phyloP scores from a whole-genome alignment of 768 basidiomycete species.

The Lentinula raphanica region DNA sequence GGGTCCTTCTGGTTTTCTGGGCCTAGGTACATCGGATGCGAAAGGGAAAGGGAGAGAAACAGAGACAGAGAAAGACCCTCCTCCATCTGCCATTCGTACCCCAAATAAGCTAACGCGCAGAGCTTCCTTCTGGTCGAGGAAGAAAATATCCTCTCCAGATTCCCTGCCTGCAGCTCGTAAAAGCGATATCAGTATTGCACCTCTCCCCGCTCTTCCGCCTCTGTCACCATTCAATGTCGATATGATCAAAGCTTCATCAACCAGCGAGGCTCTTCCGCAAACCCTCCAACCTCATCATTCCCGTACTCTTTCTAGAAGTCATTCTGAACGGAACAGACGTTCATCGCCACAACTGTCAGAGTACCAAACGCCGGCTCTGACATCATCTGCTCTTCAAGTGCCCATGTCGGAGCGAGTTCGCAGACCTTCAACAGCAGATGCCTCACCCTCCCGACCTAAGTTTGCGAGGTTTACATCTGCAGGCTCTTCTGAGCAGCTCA shows the following conservation, averaged over 20 bases:
- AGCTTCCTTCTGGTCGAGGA: conserved; percentile 65
- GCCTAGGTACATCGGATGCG: conserved; percentile 26
- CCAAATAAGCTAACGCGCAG: conserved; percentile 46
- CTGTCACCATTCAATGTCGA: conserved; percentile 40
- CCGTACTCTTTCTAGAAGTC: conserved; percentile 36
- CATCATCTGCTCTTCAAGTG: not conserved
- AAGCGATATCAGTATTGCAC: conserved; percentile 17
- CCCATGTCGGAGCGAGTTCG: not conserved
- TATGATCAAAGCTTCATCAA: conserved; percentile 16
- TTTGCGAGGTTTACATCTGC: not conserved
- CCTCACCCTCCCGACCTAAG: not conserved
- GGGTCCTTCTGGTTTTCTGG: conserved; percentile 37
- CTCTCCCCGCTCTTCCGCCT: conserved; percentile 35
- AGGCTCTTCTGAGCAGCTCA: conserved; percentile 1
- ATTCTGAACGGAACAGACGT: conserved; percentile 29
- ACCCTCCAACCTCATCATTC: conserved; percentile 16
- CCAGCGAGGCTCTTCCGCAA: not conserved
- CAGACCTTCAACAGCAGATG: conserved; percentile 9
- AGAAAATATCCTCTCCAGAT: conserved; percentile 26
- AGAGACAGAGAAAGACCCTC: conserved; percentile 25
- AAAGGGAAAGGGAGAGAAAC: conserved; percentile 50
- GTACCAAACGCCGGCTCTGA: not conserved
- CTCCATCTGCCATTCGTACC: conserved; percentile 12
- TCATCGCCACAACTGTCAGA: not conserved
- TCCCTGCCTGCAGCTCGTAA: not conserved